Conservation (phyloP, 176 grass and related monocot species). For the Eleusine indica region DNA sequence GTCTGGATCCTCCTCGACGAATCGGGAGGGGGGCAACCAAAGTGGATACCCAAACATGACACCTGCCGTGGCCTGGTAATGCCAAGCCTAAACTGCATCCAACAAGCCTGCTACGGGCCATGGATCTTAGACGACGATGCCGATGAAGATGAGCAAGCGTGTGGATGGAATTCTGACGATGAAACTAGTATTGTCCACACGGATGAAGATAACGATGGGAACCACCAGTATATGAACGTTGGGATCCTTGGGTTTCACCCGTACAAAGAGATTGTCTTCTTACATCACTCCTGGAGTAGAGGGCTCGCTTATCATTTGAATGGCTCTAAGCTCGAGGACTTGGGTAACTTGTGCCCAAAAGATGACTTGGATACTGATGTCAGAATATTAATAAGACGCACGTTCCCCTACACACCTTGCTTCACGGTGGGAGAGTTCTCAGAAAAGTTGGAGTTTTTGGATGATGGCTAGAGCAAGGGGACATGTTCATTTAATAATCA, state of each 20-base stretch:
- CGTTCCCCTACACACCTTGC: not conserved
- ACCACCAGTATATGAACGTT: not conserved
- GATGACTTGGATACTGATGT: too few relatives aligned
- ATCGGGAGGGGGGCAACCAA: not conserved
- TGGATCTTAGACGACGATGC: too few relatives aligned
- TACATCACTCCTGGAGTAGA: not conserved
- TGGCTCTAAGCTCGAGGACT: not conserved
- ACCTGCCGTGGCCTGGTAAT: too few relatives aligned
- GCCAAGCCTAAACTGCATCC: too few relatives aligned
- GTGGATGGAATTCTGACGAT: not conserved
- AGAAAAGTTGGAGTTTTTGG: too few relatives aligned
- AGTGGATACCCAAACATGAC: not conserved
- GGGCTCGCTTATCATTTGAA: not conserved
- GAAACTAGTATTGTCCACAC: too few relatives aligned
- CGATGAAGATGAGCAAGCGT: not conserved
- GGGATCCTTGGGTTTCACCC: not conserved
- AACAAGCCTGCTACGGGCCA: too few relatives aligned
- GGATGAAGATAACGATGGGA: too few relatives aligned
- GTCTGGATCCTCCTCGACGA: not conserved
- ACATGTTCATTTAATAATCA: too few relatives aligned
- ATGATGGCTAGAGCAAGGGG: too few relatives aligned
- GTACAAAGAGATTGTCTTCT: not conserved
- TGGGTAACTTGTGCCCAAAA: not conserved
- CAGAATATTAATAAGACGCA: too few relatives aligned
- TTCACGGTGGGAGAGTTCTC: too few relatives aligned